phyloP scores from a whole-genome alignment of 2,329 filamentous ascomycete species.

The Myriosclerotinia curreyana region DNA sequence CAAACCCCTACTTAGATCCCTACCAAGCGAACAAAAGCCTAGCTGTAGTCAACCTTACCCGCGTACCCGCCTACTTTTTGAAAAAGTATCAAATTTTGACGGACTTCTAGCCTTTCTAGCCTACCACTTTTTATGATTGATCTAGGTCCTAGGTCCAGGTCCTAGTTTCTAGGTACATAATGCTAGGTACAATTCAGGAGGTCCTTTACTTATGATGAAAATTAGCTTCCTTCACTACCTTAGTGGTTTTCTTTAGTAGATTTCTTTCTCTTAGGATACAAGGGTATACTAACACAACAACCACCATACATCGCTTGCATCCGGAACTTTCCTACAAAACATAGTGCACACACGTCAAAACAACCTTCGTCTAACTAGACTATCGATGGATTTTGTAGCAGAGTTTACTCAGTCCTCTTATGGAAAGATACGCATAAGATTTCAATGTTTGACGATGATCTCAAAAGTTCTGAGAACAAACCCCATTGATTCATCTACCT shows the following conservation, averaged over 20 bases:
- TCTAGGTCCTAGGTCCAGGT: too few species aligned
- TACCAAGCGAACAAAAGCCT: neutral
- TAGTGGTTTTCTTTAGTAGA: neutral
- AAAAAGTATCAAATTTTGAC: constrained; percentile 11
- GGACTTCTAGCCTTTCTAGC: constrained; percentile 10
- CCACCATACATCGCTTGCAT: neutral
- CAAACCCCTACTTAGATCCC: neutral
- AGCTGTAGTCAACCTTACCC: constrained; percentile 12
- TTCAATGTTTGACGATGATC: constrained; percentile 17
- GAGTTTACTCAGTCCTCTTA: constrained; percentile 9
- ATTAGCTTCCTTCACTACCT: neutral
- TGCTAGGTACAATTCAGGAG: neutral
- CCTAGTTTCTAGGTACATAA: neutral
- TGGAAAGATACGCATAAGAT: constrained; percentile 4
- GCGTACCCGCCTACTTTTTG: constrained; percentile 12
- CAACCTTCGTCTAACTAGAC: constrained; percentile 13
- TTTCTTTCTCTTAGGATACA: constrained; percentile 4
- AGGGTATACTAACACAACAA: neutral
- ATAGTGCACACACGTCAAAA: constrained; percentile 9
- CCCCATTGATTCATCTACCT: neutral
- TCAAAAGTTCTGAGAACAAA: constrained; percentile 5
- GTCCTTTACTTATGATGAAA: neutral
- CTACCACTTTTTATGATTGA: neutral
- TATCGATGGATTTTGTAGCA: constrained; percentile 13
- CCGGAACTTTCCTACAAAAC: constrained; percentile 12